phyloP scores from a whole-genome alignment of 768 basidiomycete genomes.

The Brasilioporus rufonigricans region DNA sequence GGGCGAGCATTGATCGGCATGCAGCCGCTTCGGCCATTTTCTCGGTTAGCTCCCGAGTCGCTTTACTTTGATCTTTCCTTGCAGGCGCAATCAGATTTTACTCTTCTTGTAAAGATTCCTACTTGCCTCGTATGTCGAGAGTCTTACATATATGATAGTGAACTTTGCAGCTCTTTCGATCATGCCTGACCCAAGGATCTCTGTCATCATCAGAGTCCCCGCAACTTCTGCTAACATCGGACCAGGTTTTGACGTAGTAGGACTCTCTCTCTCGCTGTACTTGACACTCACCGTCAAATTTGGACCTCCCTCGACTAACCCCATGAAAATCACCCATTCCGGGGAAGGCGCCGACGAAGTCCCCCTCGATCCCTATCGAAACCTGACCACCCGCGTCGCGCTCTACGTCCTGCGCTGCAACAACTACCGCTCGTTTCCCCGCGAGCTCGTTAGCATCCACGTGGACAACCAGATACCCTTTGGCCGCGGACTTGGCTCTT shows the following conservation, averaged over 20 bases:
- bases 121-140: constrained; percentile 9
- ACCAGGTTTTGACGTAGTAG: constrained; percentile 98
- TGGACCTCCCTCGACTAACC: constrained; percentile 35
- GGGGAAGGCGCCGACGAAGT: constrained; percentile 92
- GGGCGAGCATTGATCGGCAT: constrained; percentile 10
- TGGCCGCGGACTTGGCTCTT: constrained; percentile 95
- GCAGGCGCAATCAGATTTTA: background rate
- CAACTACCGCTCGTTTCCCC: constrained; percentile 69
- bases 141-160: background rate
- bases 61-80: background rate
- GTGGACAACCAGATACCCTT: constrained; percentile 95
- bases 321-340: constrained; percentile 69
- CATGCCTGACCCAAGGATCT: constrained; percentile 23
- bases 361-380: constrained; percentile 93
- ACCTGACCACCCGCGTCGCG: constrained; percentile 94
- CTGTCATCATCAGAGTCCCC: constrained; percentile 79
- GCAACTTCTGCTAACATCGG: constrained; percentile 99
- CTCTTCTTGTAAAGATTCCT: background rate
- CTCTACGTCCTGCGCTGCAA: constrained; percentile 97
- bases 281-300: constrained; percentile 70
- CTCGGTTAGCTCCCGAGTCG: background rate
- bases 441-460: constrained; percentile 63
- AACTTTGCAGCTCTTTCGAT: constrained; percentile 6
- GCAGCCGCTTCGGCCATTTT: background rate
- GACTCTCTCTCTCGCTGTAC: constrained; percentile 89